These are phyloP conservation scores for Xylariaceae sp. DNA, from an alignment of 2,329 filamentous ascomycete species.

Conservation along the genomic window DNA sequence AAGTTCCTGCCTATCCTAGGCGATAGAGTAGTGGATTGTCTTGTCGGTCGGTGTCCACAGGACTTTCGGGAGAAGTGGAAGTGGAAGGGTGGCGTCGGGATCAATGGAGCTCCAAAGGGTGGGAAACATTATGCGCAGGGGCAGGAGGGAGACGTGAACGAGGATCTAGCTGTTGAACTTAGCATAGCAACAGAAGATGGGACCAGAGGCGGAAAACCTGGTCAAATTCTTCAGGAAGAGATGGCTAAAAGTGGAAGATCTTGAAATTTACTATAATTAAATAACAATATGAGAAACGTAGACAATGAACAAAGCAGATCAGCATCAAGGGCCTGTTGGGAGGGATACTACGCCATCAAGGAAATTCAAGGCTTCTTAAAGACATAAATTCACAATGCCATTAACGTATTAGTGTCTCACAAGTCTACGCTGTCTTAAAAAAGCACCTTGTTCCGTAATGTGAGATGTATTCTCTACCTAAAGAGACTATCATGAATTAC, in stretches of 20 bases:
- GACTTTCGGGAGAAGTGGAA: slow-evolving; percentile 65
- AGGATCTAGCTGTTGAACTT: slow-evolving; percentile 41
- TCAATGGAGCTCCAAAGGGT: background rate
- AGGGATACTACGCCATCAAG: too few species aligned
- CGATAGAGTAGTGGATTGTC: slow-evolving; percentile 64
- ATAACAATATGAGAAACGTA: too few species aligned
- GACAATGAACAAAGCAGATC: too few species aligned
- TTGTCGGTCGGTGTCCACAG: slow-evolving; percentile 53
- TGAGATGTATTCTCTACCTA: slow-evolving; percentile 30
- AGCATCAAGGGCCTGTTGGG: too few species aligned
- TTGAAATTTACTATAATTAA: background rate
- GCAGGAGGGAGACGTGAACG: background rate
- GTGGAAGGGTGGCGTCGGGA: slow-evolving; percentile 57
- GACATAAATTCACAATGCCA: too few species aligned
- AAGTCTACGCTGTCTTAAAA: background rate
- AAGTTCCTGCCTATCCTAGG: slow-evolving; percentile 74
- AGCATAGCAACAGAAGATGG: slow-evolving; percentile 60
- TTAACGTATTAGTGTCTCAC: slow-evolving; percentile 10
- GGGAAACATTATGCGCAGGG: slow-evolving; percentile 53
- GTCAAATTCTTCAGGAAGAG: slow-evolving; percentile 52
- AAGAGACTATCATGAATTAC: slow-evolving; percentile 23
- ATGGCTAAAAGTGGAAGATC: slow-evolving; percentile 9
- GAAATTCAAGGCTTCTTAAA: too few species aligned
- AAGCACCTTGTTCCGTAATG: slow-evolving; percentile 6
- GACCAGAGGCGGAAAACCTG: slow-evolving; percentile 56